phyloP scores from a whole-genome alignment of 2,329 filamentous ascomycete species.

The Gyromitra esculenta region DNA sequence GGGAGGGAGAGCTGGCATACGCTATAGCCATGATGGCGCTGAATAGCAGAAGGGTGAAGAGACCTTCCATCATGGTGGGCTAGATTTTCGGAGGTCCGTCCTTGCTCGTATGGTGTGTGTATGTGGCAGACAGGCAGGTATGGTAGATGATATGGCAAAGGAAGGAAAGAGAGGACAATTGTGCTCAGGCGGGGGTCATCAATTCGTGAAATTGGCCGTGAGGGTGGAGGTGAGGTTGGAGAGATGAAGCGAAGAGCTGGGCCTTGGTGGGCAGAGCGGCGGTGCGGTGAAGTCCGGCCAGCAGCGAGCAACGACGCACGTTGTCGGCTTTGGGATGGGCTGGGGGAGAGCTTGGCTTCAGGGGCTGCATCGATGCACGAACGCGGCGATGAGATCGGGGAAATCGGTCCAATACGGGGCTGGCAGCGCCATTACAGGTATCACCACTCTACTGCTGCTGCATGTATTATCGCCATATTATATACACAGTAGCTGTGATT shows the following conservation, averaged over 20 bases:
- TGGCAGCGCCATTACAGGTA: not conserved
- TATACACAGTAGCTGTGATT: not conserved
- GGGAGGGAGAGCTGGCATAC: conserved; percentile 61
- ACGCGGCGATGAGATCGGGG: not conserved
- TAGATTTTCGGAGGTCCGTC: not conserved
- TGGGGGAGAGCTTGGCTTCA: conserved; percentile 31
- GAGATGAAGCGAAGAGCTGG: not conserved
- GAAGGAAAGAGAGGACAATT: conserved; percentile 1
- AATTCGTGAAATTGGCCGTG: conserved; percentile 24
- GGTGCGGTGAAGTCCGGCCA: not conserved
- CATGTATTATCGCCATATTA: not conserved
- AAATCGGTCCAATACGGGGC: not conserved
- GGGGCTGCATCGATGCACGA: not conserved
- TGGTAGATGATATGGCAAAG: not conserved
- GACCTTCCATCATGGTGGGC: conserved; percentile 64
- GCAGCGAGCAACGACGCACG: conserved; percentile 3
- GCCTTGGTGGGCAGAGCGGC: not conserved
- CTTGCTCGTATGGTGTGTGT: not conserved
- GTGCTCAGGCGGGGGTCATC: conserved; percentile 14
- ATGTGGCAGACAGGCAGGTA: no score
- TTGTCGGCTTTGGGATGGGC: conserved; percentile 25
- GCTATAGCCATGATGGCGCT: conserved; percentile 73
- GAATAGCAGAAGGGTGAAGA: conserved; percentile 72
- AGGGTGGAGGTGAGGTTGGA: not conserved
- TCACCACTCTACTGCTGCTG: not conserved